phyloP scores from a whole-genome alignment of 495 filamentous ascomycete species.

The Xylaria acuta region DNA sequence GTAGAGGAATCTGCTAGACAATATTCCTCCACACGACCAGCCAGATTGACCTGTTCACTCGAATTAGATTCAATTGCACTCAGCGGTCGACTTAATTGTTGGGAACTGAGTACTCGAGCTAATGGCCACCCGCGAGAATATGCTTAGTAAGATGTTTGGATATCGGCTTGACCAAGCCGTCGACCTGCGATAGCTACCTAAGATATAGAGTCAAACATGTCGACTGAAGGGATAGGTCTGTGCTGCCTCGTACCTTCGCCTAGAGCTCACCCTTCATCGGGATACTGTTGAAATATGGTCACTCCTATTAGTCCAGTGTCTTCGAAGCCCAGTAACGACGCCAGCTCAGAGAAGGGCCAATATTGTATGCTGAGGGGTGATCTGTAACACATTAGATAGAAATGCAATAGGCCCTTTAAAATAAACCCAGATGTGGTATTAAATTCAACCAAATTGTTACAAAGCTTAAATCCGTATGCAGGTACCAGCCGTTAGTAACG shows the following conservation, averaged over 20 bases:
- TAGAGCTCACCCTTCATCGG: neutral
- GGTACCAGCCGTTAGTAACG: neutral
- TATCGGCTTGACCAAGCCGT: too few species aligned
- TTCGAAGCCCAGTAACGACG: neutral
- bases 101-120: too few species aligned
- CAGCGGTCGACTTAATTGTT: neutral
- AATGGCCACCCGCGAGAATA: too few species aligned
- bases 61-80: neutral
- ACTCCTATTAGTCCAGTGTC: neutral
- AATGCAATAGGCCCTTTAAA: neutral
- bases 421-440: neutral
- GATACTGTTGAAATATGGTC: neutral
- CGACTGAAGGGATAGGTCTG: neutral
- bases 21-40: neutral
- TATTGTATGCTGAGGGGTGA: neutral
- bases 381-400: neutral
- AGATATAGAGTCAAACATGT: neutral
- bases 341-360: neutral
- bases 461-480: constrained; percentile 1
- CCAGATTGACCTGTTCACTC: neutral
- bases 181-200: neutral
- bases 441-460: constrained; percentile 53
- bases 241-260: neutral
- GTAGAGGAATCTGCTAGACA: neutral
- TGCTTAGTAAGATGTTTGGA: too few species aligned